phyloP scores from a whole-genome alignment of 768 basidiomycete genomes.

The Amylocystis lapponica region DNA sequence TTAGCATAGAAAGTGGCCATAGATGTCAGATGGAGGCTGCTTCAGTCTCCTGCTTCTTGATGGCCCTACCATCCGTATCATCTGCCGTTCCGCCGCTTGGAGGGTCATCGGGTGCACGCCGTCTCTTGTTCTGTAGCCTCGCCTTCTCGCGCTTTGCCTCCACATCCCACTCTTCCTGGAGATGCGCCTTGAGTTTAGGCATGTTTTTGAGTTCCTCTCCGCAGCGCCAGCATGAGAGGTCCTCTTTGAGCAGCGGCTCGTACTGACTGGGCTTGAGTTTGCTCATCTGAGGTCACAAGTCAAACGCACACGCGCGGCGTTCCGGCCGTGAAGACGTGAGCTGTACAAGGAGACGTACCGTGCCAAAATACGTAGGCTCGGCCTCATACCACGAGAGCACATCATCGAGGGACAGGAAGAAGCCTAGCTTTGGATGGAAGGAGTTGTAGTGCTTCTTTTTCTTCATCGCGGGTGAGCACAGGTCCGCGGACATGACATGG shows the following conservation, averaged over 20 bases:
- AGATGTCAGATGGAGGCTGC: too few species aligned
- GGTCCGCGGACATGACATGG: conserved; percentile 79
- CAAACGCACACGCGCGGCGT: not conserved
- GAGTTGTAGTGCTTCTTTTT: conserved; percentile 90
- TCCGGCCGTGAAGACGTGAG: too few species aligned
- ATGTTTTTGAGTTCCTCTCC: conserved; percentile 59
- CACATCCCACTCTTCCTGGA: conserved; percentile 68
- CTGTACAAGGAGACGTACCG: conserved; percentile 33
- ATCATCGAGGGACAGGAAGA: conserved; percentile 73
- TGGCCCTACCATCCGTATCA: too few species aligned
- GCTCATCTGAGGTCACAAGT: conserved; percentile 54
- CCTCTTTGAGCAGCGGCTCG: conserved; percentile 62
- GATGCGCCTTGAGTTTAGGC: conserved; percentile 67
- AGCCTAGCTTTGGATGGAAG: conserved; percentile 79
- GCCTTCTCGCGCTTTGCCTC: conserved; percentile 37
- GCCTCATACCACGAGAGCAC: conserved; percentile 81
- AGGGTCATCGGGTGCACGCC: not conserved
- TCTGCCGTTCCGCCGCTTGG: not conserved
- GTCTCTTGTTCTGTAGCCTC: conserved; percentile 14
- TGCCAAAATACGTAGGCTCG: conserved; percentile 45
- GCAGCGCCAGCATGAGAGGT: conserved; percentile 69
- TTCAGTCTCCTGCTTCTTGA: too few species aligned
- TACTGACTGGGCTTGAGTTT: conserved; percentile 46
- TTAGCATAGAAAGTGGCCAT: too few species aligned
- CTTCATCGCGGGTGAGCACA: conserved; percentile 66